Evolutionary conservation across 306 rosid species (phyloP), one percentile per base, ranked within the genome.

Genomic region (Lablab purpureus): DNA sequence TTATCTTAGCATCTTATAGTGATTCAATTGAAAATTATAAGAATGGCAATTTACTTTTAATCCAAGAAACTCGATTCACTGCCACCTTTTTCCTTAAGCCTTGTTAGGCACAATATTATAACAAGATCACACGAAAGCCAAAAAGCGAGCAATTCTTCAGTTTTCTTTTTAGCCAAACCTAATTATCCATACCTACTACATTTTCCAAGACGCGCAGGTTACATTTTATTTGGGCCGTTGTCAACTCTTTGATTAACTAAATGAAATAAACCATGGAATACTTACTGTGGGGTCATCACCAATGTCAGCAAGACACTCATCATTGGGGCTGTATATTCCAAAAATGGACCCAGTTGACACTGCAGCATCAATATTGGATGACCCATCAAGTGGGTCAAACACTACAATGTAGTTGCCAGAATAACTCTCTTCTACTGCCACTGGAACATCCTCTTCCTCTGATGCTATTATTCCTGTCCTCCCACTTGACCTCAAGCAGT

Each of bases 381-480:
- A 96, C 3, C 99, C 99, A 76, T 96, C 99, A 52, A 96, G 97
- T 27, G 99, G 99, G 67, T 96, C 99, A 49, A 96, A 96, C 9
- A 96, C 99, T 2, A 89, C 99, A 77, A 93, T 88, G 88, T 96
- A 96, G 87, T 96, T 96, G 0, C 99, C 99, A 4, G 99, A 96
- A 78, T 91, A 96, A 86, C 98, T 93, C 88, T 96, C 99, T 84
- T 96, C 99, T 69, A 96, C 99, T 13, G 98, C 99, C 22, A 96
- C 98, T 0, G 99, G 98, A 46, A 96, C 99, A 56, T 96, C 99
- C 85, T 93, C 99, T 86, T 96, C 99, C 87, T 96, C 99, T 10
- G 98, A 96, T 34, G 99, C 99, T 89, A 96, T 96, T 49, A 96
- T 93, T 50, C 98, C 99, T 32, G 98, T 96, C 83, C 99, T 81